These are phyloP conservation scores for Daucus carota DNA, from an alignment of 129 eudicot genomes.

Conservation along the genomic window DNA sequence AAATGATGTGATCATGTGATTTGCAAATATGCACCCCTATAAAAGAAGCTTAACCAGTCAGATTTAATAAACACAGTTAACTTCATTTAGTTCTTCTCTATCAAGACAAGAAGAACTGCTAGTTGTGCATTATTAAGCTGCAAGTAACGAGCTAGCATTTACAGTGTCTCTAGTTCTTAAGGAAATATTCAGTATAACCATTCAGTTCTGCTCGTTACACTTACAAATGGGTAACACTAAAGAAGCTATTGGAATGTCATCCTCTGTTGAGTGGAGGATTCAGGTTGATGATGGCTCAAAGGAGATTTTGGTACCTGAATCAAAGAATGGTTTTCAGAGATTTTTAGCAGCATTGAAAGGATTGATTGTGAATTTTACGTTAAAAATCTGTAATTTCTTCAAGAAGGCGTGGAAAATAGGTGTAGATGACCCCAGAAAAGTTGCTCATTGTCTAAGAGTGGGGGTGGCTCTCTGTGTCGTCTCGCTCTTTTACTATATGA, in stretches of 20 bases:
- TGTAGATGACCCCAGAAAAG: constrained; percentile 54
- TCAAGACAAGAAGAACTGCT: not conserved
- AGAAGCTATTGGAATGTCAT: constrained; percentile 17
- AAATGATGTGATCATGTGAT: constrained; percentile 14
- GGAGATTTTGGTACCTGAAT: constrained; percentile 27
- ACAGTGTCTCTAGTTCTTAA: not conserved
- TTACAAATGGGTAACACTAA: constrained; percentile 30
- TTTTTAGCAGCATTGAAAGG: constrained; percentile 28
- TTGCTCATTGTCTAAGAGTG: constrained; percentile 55
- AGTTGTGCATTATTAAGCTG: not conserved
- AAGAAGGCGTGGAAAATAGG: constrained; percentile 52
- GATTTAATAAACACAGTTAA: not conserved
- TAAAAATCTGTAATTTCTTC: constrained; percentile 25
- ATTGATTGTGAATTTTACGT: constrained; percentile 15
- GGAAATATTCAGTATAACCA: not conserved
- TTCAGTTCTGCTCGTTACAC: not conserved
- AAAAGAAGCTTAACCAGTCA: constrained; percentile 14
- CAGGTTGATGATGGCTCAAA: constrained; percentile 32
- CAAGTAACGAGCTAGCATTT: not conserved
- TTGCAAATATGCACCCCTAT: constrained; percentile 10
- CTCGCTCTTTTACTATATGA: constrained; percentile 60
- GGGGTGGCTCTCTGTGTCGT: constrained; percentile 52
- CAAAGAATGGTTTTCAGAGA: constrained; percentile 23
- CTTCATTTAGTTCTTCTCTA: constrained; percentile 1
- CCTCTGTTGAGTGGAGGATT: constrained; percentile 49